Evolutionary conservation across 345 rosid species (phyloP).

Genomic region (Nasturtium officinale): DNA sequence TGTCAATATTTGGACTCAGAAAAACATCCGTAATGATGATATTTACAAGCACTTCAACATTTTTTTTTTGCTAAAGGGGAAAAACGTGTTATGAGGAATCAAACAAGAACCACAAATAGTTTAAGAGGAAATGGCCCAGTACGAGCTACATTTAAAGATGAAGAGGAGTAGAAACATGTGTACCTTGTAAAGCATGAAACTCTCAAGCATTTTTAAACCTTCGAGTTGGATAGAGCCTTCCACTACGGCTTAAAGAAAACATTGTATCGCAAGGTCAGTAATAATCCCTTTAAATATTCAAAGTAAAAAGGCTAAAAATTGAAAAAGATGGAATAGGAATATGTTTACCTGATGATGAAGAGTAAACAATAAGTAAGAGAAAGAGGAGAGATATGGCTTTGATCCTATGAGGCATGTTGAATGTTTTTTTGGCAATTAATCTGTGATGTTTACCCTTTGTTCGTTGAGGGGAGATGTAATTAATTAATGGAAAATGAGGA

Average conservation of each 20-base stretch:
- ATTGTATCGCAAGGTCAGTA: conserved; percentile 8
- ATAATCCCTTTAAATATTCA: background rate
- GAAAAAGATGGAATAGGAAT: background rate
- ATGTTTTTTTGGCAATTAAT: conserved; percentile 2
- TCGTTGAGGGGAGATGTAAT: background rate
- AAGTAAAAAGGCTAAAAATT: background rate
- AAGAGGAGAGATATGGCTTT: conserved; percentile 48
- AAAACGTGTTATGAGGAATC: too few relatives aligned
- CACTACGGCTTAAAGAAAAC: conserved; percentile 35
- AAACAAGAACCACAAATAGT: too few relatives aligned
- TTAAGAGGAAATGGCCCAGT: too few relatives aligned
- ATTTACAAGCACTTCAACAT: background rate
- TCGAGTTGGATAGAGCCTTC: conserved; percentile 49
- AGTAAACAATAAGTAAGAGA: conserved; percentile 46
- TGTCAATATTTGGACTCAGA: conserved; percentile 20
- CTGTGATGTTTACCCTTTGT: background rate
- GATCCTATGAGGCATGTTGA: conserved; percentile 51
- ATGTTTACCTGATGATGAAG: conserved; percentile 39
- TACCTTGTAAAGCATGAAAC: conserved; percentile 44
- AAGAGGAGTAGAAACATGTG: too few relatives aligned
- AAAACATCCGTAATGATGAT: background rate
- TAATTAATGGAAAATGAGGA: background rate
- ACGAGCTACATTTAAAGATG: too few relatives aligned
- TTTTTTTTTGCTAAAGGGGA: too few relatives aligned
- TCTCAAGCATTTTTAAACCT: conserved; percentile 31